Evolutionary conservation across 2,329 filamentous ascomycete species (phyloP).

Genomic region (Aspergillus spinulosporus): DNA sequence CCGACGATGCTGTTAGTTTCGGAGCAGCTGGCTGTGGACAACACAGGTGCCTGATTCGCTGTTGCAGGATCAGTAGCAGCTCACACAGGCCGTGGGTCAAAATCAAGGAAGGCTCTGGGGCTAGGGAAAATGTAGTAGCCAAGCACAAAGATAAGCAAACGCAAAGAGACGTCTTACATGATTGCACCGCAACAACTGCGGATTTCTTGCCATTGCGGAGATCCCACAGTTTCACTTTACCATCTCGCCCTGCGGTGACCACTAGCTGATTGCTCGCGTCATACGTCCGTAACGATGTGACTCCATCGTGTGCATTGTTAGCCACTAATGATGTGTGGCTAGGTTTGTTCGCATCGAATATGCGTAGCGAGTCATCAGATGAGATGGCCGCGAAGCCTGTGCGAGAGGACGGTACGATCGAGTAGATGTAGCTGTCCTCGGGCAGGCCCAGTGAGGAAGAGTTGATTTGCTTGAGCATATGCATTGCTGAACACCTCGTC

Average conservation of each 20-base stretch:
- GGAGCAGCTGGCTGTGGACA: conserved; percentile 53
- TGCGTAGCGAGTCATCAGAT: conserved; percentile 47
- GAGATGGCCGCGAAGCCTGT: conserved; percentile 44
- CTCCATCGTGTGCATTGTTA: conserved; percentile 36
- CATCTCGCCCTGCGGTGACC: conserved; percentile 44
- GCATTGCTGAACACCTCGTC: conserved; percentile 28
- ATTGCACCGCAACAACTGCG: conserved; percentile 37
- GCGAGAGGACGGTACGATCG: conserved; percentile 33
- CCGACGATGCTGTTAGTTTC: conserved; percentile 52
- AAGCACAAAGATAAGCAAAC: neutral
- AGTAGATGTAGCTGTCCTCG: conserved; percentile 46
- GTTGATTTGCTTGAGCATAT: conserved; percentile 34
- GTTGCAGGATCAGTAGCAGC: conserved; percentile 17
- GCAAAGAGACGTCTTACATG: conserved; percentile 35
- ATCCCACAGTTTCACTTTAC: conserved; percentile 46
- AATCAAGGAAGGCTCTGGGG: neutral
- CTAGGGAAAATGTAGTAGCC: neutral
- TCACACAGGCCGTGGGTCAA: neutral
- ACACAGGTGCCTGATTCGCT: conserved; percentile 53
- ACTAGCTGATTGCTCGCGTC: conserved; percentile 29
- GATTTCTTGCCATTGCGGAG: conserved; percentile 31
- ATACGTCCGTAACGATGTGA: conserved; percentile 41
- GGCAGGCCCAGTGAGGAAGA: conserved; percentile 43
- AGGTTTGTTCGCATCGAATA: conserved; percentile 41
- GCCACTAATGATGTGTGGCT: conserved; percentile 32